Evolutionary conservation across 805 yeast genomes (phyloP), one percentile per base, ranked within the genome.

Genomic region (Pichia manshurica): DNA sequence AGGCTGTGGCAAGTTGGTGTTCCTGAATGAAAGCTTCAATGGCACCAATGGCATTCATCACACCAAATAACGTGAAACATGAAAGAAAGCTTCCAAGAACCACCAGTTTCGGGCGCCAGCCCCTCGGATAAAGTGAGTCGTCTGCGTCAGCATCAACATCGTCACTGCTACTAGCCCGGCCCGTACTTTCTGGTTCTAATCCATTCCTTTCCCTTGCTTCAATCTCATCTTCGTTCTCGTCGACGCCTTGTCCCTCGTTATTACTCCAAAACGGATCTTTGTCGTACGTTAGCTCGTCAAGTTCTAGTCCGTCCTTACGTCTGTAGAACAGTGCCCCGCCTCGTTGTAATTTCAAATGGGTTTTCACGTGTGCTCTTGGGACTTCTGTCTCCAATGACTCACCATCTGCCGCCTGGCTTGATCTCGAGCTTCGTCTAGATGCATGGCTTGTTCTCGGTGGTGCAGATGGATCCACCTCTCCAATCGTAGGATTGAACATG

Each of bases 31-130:
- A 79, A 0, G 82, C 72, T 62, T 82, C 82, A 36, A 82, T 70
- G 4, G 79, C 86, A 53, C 87, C 87, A 17, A 75, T 65, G 5
- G 82, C 64, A 58, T 81, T 81, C 53, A 78, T 63, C 21, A 79
- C 51, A 6, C 89, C 89, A 49, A 80, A 73, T 23, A 56, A 31
- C 4, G 78, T 74, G 5, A 73, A 63, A 33, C 78, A 66, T 0
- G 85, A 84, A 39, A 76, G 62, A 54, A 79, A 80, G 3, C 78
- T 68, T 3, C 86, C 87, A 10, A 78, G 58, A 0, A 78, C 75
- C 3, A 79, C 81, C 4, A 62, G 46, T 67, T 80, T 77, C 0
- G 87, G 84, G 49, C 58, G 55, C 33, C 63, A 50, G 0, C 87
- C 86, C 52, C 82, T 84, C 0, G 84, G 84, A 48, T 65, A 71